Conservation (phyloP, 805 yeast species). For the fission yeast (Schizosaccharomyces pombe) region DNA sequence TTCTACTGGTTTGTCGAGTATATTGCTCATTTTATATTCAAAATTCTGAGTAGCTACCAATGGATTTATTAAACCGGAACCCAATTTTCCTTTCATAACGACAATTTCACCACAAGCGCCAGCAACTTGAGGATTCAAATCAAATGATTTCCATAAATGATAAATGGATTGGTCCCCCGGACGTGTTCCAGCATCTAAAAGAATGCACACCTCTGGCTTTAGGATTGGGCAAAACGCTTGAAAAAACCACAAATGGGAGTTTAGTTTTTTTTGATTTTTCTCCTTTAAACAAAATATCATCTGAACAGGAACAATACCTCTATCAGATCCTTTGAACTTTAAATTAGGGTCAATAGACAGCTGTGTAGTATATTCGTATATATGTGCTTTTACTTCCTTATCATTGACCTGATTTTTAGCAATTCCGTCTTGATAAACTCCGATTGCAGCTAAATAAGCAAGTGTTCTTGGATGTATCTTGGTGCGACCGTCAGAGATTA, state of each 20-base stretch:
- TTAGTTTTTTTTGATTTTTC: constrained; percentile 73
- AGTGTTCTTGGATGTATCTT: constrained; percentile 67
- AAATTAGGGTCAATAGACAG: constrained; percentile 73
- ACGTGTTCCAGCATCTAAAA: constrained; percentile 91
- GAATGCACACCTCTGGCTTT: constrained; percentile 71
- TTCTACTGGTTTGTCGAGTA: constrained; percentile 82
- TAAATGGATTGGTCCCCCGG: constrained; percentile 77
- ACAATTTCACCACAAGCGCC: constrained; percentile 98
- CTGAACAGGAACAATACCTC: constrained; percentile 85
- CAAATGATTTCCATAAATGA: constrained; percentile 93
- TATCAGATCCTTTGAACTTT: constrained; percentile 73
- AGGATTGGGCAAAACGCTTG: constrained; percentile 81
- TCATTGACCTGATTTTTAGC: constrained; percentile 86
- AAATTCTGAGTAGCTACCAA: constrained; percentile 89
- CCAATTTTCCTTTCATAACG: constrained; percentile 79
- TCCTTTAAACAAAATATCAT: constrained; percentile 81
- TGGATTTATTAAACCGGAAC: constrained; percentile 65
- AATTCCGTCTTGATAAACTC: constrained; percentile 91
- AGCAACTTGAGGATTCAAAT: constrained; percentile 84
- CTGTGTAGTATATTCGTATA: constrained; percentile 91
- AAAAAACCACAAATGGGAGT: constrained; percentile 93
- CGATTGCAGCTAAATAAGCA: constrained; percentile 78
- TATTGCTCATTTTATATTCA: constrained; percentile 92
- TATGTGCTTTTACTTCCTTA: constrained; percentile 74
- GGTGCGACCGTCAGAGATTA: constrained; percentile 85